These are phyloP conservation scores for Aquanectria penicillioides DNA, from an alignment of 2,329 filamentous ascomycete species.

Conservation along the genomic window DNA sequence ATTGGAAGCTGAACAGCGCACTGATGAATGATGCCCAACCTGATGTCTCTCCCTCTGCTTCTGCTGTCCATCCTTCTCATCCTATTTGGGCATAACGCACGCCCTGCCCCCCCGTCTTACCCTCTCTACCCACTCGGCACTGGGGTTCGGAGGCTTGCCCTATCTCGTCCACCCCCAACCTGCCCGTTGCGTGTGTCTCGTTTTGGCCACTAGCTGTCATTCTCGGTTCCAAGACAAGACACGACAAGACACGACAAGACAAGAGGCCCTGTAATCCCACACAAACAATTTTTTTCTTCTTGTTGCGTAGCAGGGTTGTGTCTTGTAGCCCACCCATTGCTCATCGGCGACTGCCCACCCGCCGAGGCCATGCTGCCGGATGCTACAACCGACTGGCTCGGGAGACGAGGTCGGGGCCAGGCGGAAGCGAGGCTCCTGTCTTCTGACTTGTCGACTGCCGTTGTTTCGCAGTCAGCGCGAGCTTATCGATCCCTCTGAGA, in stretches of 20 bases:
- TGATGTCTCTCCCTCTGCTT: constrained; percentile 9
- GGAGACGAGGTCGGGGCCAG: not conserved
- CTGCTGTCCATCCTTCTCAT: not conserved
- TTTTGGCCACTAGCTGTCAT: constrained; percentile 2
- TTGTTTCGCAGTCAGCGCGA: constrained; percentile 14
- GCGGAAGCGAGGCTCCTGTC: not conserved
- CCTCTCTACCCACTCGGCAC: not conserved
- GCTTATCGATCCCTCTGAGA: constrained; percentile 30
- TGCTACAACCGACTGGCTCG: not conserved
- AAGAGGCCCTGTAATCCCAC: too few relatives aligned
- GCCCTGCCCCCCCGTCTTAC: not conserved
- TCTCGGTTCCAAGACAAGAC: constrained; percentile 7
- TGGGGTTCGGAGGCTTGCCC: constrained; percentile 2
- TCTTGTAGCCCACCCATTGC: not conserved
- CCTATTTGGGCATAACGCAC: constrained; percentile 9
- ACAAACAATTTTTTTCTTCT: constrained; percentile 2
- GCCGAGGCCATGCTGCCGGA: not conserved
- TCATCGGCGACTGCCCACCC: not conserved
- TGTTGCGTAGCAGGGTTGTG: not conserved
- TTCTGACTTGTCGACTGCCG: not conserved
- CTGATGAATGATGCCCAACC: not conserved
- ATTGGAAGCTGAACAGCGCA: not conserved
- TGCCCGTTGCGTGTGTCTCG: constrained; percentile 8
- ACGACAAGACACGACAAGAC: not conserved
- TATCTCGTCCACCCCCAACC: not conserved